phyloP scores from a whole-genome alignment of 140 eudicot species.

The Flaveria floridana region DNA sequence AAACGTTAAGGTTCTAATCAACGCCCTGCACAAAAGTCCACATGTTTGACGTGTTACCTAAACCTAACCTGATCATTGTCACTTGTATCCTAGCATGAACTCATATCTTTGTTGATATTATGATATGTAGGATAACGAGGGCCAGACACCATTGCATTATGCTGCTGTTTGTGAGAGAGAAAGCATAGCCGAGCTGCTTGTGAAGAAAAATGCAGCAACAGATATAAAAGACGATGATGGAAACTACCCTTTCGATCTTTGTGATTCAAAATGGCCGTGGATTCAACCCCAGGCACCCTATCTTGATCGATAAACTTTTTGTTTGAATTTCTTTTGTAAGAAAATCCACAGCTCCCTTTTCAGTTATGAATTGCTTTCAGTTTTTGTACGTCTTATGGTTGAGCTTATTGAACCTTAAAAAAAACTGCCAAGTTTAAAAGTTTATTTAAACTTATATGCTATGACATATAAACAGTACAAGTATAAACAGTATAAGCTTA shows the following conservation, averaged over 20 bases:
- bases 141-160: conserved; percentile 90
- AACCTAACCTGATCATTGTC: not conserved
- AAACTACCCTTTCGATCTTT: conserved; percentile 61
- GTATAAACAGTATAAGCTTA: no score
- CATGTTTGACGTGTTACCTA: not conserved
- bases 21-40: not conserved
- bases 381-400: not conserved
- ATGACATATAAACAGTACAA: no score
- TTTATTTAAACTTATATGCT: no score
- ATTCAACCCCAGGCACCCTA: conserved; percentile 40
- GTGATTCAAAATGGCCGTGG: conserved; percentile 79
- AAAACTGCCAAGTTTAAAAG: not conserved
- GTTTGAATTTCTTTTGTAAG: not conserved
- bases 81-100: not conserved
- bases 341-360: not conserved
- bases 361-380: not conserved
- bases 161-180: conserved; percentile 96
- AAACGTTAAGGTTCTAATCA: not conserved
- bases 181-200: conserved; percentile 71
- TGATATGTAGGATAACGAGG: conserved; percentile 76
- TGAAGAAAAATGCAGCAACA: conserved; percentile 68
- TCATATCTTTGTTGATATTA: conserved; percentile 13
- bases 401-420: not conserved
- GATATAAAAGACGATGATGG: conserved; percentile 71
- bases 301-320: conserved; percentile 15